Evolutionary conservation across 2,329 filamentous ascomycete species (phyloP), one percentile per base, ranked within the genome.

Genomic region (Knufia petricola): DNA sequence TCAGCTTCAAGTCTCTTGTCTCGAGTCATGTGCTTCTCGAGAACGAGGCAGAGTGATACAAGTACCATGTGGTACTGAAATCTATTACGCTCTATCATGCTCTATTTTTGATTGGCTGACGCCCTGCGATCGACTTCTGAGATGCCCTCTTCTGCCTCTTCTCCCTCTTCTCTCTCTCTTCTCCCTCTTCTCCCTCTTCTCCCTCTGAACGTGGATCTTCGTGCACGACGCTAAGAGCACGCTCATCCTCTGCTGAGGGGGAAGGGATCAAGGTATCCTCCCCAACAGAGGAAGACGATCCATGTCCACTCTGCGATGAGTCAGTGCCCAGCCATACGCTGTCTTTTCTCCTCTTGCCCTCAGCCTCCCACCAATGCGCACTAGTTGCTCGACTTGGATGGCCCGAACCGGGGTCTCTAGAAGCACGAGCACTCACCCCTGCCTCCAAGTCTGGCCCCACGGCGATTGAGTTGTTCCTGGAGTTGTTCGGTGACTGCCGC

Each of bases 281-380:
- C 15, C 37, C 23, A n/a, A 7, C 19, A 13, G n/a, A 13, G 15
- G 10, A n/a, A 13, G n/a, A 13, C 8, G 28, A n/a, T 2, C 32
- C 39, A 17, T 52, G 44, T 3, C n/a, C 32, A 24, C 8, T 21
- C 28, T 32, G 13, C 20, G 23, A 20, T 13, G 49, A 48, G 30
- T 52, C 50, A 20, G 51, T 51, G 8, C 52, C 55, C 48, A 56
- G 28, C 55, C 54, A 59, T 7, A 58, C 44, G 46, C 54, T 57
- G 32, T 59, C 57, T 28, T 54, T 58, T 19, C 55, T 50, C 23
- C 49, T 54, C 9, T 50, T 46, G 20, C 55, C 55, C 42, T 59
- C 57, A 15, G 48, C 54, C 21, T 58, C 57, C 57, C 57, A 59
- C 55, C 57, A 59, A 13, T 50, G 38, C 1, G 50, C 17, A 41